Evolutionary conservation across 805 yeast genomes (phyloP).

Genomic region (Myxozyma nipponensis): DNA sequence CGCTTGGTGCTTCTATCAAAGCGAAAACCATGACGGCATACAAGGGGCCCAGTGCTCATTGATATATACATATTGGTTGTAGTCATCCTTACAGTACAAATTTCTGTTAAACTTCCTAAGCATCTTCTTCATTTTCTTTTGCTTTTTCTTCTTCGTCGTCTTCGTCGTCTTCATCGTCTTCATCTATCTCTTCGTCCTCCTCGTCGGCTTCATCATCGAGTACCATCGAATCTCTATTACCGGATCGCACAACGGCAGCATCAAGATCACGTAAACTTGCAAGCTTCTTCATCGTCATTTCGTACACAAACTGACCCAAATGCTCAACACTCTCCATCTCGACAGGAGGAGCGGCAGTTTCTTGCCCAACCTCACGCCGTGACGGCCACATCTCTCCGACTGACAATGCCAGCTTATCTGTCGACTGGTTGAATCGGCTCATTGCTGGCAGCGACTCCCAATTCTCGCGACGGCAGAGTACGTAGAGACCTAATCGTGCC

Average conservation of each 20-base stretch:
- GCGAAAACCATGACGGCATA: too few species aligned
- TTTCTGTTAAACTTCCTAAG: too few species aligned
- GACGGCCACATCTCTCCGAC: slow-evolving; percentile 36
- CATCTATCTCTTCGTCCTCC: not conserved
- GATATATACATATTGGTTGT: too few species aligned
- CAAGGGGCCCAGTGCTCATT: too few species aligned
- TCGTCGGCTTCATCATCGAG: slow-evolving; percentile 2
- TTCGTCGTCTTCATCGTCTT: slow-evolving; percentile 3
- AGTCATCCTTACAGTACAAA: too few species aligned
- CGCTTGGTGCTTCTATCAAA: too few species aligned
- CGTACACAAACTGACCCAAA: slow-evolving; percentile 36
- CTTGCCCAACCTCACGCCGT: slow-evolving; percentile 9
- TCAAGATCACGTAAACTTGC: too few species aligned
- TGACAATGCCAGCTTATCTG: slow-evolving; percentile 31
- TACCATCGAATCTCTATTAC: slow-evolving; percentile 3
- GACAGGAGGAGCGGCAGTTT: slow-evolving; percentile 20
- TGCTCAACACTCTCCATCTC: slow-evolving; percentile 36
- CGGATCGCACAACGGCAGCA: not conserved
- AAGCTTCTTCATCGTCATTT: slow-evolving; percentile 33
- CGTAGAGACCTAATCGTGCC: slow-evolving; percentile 39
- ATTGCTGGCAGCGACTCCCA: slow-evolving; percentile 19
- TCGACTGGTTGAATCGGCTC: slow-evolving; percentile 5
- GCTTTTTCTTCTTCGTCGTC: slow-evolving; percentile 5
- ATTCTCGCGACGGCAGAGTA: slow-evolving; percentile 31
- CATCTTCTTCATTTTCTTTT: not conserved